Conservation (phyloP, 2,329 filamentous ascomycete species). For the Microsporum canis region DNA sequence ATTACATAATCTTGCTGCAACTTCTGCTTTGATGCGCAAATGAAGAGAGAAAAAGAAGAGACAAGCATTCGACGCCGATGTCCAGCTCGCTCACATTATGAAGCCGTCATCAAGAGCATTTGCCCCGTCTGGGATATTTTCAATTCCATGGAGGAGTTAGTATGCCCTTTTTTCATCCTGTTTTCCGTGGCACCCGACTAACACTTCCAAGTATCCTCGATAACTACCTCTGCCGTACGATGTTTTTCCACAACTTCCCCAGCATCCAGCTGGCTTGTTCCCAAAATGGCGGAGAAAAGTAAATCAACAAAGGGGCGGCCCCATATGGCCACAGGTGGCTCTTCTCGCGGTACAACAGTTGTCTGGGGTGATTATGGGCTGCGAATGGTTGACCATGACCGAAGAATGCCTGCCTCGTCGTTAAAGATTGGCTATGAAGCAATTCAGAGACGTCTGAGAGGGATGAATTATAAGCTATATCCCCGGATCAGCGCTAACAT, state of each 20-base stretch:
- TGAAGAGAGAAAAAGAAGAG: not conserved
- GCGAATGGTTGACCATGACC: slow-evolving; percentile 86
- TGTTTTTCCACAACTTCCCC: slow-evolving; percentile 61
- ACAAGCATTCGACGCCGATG: not conserved
- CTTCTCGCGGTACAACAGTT: slow-evolving; percentile 82
- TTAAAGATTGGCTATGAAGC: slow-evolving; percentile 88
- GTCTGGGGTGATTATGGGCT: slow-evolving; percentile 94
- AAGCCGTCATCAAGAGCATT: slow-evolving; percentile 28
- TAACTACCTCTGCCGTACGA: slow-evolving; percentile 38
- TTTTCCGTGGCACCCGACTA: not conserved
- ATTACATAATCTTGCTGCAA: not conserved
- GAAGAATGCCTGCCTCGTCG: slow-evolving; percentile 74
- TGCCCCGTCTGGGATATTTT: slow-evolving; percentile 25
- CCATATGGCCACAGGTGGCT: slow-evolving; percentile 81
- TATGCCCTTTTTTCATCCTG: not conserved
- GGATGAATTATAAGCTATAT: slow-evolving; percentile 85
- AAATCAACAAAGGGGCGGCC: slow-evolving; percentile 83
- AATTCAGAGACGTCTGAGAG: slow-evolving; percentile 76
- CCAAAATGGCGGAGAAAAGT: slow-evolving; percentile 65
- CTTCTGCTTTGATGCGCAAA: not conserved
- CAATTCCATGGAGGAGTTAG: slow-evolving; percentile 27
- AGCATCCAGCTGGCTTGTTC: slow-evolving; percentile 65
- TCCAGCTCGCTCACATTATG: slow-evolving; percentile 18
- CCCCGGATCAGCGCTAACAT: slow-evolving; percentile 86
- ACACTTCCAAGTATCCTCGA: slow-evolving; percentile 18